These are phyloP conservation scores for Guyanaporus albipodus DNA, from an alignment of 768 basidiomycete genomes.

Conservation along the genomic window DNA sequence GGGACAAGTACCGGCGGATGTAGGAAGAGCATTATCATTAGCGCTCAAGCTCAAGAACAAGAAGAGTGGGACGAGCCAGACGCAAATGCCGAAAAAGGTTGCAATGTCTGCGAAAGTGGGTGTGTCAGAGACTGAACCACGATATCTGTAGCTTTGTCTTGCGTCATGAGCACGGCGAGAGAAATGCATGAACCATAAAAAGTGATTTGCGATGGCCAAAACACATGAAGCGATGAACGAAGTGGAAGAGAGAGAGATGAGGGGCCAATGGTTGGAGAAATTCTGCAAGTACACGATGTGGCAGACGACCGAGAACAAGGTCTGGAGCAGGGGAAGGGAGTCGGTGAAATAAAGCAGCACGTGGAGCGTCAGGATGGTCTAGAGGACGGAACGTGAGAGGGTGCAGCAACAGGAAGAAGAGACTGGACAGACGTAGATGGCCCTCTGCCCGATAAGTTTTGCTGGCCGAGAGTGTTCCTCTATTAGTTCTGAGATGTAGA, in stretches of 20 bases:
- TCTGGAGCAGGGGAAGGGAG: constrained; percentile 70
- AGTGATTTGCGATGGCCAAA: constrained; percentile 87
- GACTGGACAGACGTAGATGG: constrained; percentile 73
- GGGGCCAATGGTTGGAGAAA: constrained; percentile 85
- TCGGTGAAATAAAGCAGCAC: constrained; percentile 75
- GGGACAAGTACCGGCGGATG: constrained; percentile 45
- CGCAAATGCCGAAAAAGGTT: constrained; percentile 79
- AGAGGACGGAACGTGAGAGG: constrained; percentile 7
- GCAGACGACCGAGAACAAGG: constrained; percentile 74
- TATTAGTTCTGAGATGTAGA: constrained; percentile 93
- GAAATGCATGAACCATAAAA: constrained; percentile 97
- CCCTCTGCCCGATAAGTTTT: constrained; percentile 76
- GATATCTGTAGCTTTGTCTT: constrained; percentile 46
- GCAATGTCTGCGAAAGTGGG: constrained; percentile 70
- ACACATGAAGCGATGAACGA: constrained; percentile 84
- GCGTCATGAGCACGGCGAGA: constrained; percentile 65
- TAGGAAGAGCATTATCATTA: constrained; percentile 92
- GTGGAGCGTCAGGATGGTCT: constrained; percentile 82
- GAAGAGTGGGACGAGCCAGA: constrained; percentile 90
- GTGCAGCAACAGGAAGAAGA: neutral
- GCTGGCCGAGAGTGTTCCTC: constrained; percentile 87
- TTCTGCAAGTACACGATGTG: constrained; percentile 92
- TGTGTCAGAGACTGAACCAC: constrained; percentile 29
- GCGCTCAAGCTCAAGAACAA: constrained; percentile 94
- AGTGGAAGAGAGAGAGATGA: constrained; percentile 83